Evolutionary conservation across 1,139 yeast genomes (phyloP).

Genomic region (Kluyveromyces marxianus): DNA sequence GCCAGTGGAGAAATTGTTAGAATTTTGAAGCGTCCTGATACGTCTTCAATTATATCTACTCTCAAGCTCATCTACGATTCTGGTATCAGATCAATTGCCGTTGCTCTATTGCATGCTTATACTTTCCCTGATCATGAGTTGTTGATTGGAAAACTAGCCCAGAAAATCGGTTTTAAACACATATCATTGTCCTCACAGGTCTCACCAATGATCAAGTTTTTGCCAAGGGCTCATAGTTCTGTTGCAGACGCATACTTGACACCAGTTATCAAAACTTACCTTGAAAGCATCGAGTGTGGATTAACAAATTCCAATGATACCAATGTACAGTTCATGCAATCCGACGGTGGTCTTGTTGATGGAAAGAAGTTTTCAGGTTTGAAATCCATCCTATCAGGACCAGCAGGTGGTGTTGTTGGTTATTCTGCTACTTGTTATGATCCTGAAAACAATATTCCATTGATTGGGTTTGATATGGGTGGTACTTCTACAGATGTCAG

Average conservation of each 20-base stretch:
- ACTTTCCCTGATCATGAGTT: conserved; percentile 61
- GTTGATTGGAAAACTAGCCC: conserved; percentile 50
- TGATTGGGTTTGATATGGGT: conserved; percentile 57
- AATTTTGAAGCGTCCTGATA: conserved; percentile 43
- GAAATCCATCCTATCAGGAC: conserved; percentile 49
- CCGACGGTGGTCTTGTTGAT: conserved; percentile 53
- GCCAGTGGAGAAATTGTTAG: conserved; percentile 58
- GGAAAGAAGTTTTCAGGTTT: conserved; percentile 44
- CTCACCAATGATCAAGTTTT: conserved; percentile 67
- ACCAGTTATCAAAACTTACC: conserved; percentile 59
- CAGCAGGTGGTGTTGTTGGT: conserved; percentile 61
- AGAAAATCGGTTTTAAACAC: conserved; percentile 50
- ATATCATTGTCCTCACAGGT: conserved; percentile 59
- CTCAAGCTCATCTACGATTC: conserved; percentile 39
- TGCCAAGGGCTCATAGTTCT: conserved; percentile 65
- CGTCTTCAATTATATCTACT: conserved; percentile 33
- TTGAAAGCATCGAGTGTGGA: conserved; percentile 54
- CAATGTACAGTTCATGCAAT: conserved; percentile 48
- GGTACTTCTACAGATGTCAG: conserved; percentile 58
- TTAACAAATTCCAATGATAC: conserved; percentile 41
- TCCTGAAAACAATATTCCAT: conserved; percentile 34
- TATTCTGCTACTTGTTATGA: conserved; percentile 46
- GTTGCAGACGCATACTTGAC: conserved; percentile 74
- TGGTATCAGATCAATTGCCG: conserved; percentile 61
- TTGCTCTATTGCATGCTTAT: conserved; percentile 63